Conservation (phyloP, 2,329 filamentous ascomycete species). For the Hypoxylon sp. region DNA sequence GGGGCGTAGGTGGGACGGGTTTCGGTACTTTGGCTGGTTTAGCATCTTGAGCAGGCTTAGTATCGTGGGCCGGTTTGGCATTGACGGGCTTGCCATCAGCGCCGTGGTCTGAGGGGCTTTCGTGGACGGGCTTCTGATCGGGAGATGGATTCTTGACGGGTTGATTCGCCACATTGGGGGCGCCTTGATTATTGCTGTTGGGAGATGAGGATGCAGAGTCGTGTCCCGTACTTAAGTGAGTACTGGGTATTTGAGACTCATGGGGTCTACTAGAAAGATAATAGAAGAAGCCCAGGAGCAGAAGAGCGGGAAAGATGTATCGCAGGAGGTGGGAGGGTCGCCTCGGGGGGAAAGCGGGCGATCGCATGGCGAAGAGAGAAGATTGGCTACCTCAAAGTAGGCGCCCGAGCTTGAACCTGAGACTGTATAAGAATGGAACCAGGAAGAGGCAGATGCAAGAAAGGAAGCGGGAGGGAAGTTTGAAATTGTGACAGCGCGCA, state of each 20-base stretch:
- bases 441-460: slow-evolving; percentile 11
- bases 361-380: slow-evolving; percentile 45
- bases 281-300: slow-evolving; percentile 49
- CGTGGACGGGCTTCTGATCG: slow-evolving; percentile 20
- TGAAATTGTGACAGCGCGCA: slow-evolving; percentile 10
- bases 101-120: not conserved
- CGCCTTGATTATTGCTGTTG: slow-evolving; percentile 17
- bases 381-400: slow-evolving; percentile 34
- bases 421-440: slow-evolving; percentile 3
- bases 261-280: slow-evolving; percentile 41
- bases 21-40: too few species aligned
- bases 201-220: slow-evolving; percentile 13
- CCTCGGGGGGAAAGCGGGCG: slow-evolving; percentile 53
- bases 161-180: slow-evolving; percentile 27
- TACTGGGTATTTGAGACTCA: slow-evolving; percentile 24
- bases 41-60: slow-evolving; percentile 25
- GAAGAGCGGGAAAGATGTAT: slow-evolving; percentile 49
- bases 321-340: slow-evolving; percentile 54
- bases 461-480: not conserved
- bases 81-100: too few species aligned
- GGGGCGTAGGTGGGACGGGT: slow-evolving; percentile 24
- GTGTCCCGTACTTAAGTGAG: slow-evolving; percentile 28
- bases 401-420: slow-evolving; percentile 34
- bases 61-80: slow-evolving; percentile 1
- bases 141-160: slow-evolving; percentile 24